Evolutionary conservation across 176 grass and related monocot species (phyloP).

Genomic region (Melocanna baccifera): DNA sequence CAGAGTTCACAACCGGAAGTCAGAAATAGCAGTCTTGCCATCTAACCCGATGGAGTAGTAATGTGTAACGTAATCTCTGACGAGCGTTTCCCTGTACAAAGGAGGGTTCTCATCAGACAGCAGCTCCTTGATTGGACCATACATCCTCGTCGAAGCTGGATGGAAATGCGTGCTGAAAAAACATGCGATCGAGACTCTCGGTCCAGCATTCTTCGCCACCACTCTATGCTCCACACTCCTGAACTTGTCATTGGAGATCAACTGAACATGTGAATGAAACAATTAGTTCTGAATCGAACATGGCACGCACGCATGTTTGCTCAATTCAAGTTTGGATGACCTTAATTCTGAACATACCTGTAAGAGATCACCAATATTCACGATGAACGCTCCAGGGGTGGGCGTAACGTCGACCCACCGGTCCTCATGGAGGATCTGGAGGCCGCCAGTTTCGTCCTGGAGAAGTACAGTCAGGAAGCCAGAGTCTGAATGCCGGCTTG

Average conservation of each 20-base stretch:
- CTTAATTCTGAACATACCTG: slow-evolving; percentile 31
- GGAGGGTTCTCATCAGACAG: slow-evolving; percentile 40
- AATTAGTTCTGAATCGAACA: not conserved
- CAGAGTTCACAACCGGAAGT: slow-evolving; percentile 42
- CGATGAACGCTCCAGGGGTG: slow-evolving; percentile 44
- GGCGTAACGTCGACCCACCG: slow-evolving; percentile 46
- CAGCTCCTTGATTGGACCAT: slow-evolving; percentile 69
- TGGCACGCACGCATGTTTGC: not conserved
- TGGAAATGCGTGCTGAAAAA: slow-evolving; percentile 53
- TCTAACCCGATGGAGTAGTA: slow-evolving; percentile 38
- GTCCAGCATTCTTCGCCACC: slow-evolving; percentile 27
- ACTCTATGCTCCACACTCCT: slow-evolving; percentile 67
- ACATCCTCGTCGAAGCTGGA: slow-evolving; percentile 39
- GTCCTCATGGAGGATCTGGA: slow-evolving; percentile 50
- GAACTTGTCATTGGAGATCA: slow-evolving; percentile 61
- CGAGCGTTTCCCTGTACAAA: slow-evolving; percentile 36
- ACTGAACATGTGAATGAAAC: not conserved
- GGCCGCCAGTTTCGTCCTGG: slow-evolving; percentile 56
- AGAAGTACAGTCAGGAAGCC: slow-evolving; percentile 64
- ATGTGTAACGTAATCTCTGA: not conserved
- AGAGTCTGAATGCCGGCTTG: slow-evolving; percentile 53
- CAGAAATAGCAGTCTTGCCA: slow-evolving; percentile 23
- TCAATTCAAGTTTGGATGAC: not conserved
- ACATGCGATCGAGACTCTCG: slow-evolving; percentile 45
- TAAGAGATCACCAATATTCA: slow-evolving; percentile 52